Conservation (phyloP, 441 rosid genomes). For the Gossypium davidsonii region DNA sequence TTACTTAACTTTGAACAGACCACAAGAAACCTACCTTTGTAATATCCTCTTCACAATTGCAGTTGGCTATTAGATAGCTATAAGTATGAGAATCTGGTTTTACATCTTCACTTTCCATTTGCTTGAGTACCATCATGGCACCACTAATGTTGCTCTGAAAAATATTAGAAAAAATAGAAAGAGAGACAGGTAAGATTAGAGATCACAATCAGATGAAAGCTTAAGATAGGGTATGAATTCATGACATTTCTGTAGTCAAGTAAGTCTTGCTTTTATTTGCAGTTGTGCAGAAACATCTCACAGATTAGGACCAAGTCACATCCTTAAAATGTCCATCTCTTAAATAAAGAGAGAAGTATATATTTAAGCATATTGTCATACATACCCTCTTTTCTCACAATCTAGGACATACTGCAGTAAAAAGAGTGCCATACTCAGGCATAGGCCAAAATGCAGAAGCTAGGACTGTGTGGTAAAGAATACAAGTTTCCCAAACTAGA, state of each 20-base stretch:
- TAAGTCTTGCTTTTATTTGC: not conserved
- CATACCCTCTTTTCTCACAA: not conserved
- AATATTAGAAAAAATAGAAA: not conserved
- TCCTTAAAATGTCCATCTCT: not conserved
- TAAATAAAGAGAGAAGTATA: not conserved
- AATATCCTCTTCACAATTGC: constrained; percentile 52
- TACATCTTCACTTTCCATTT: constrained; percentile 63
- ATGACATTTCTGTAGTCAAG: not conserved
- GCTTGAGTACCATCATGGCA: constrained; percentile 47
- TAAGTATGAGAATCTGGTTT: constrained; percentile 69
- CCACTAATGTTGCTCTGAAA: constrained; percentile 51
- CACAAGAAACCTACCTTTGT: constrained; percentile 40
- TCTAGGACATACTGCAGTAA: not conserved
- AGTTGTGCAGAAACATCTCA: not conserved
- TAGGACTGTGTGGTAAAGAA: not conserved
- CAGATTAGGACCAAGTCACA: not conserved
- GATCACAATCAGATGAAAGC: not conserved
- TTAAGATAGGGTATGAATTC: not conserved
- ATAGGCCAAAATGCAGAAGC: not conserved
- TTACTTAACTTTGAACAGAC: not conserved
- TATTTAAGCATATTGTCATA: not conserved
- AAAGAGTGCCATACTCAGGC: not conserved
- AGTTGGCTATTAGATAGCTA: constrained; percentile 53
- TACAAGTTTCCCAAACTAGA: not conserved
- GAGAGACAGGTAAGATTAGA: not conserved